Evolutionary conservation across 2,329 filamentous ascomycete genomes (phyloP).

Genomic region (Pyricularia sp.): DNA sequence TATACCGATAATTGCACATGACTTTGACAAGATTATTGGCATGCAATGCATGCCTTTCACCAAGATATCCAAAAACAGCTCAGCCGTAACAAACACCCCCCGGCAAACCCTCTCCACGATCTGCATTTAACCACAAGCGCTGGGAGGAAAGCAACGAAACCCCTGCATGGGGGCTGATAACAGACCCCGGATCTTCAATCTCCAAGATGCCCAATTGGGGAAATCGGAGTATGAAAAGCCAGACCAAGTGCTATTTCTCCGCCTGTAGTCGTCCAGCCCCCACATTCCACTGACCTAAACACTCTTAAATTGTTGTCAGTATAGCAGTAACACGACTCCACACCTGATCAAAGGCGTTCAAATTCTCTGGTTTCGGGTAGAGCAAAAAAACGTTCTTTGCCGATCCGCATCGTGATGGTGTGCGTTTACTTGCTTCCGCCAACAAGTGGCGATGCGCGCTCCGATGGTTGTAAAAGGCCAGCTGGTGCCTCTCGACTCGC

Average conservation of each 20-base stretch:
- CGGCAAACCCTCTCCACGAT: background rate
- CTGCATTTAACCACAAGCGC: background rate
- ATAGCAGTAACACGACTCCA: background rate
- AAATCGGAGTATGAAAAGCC: background rate
- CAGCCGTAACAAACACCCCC: background rate
- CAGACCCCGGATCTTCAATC: background rate
- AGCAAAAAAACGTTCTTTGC: background rate
- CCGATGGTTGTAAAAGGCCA: background rate
- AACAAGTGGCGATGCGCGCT: background rate
- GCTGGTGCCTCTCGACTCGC: background rate
- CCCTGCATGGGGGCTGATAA: background rate
- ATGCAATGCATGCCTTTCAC: background rate
- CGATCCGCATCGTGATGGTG: background rate
- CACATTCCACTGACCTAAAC: background rate
- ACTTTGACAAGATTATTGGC: background rate
- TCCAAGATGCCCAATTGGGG: background rate
- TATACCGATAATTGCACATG: background rate
- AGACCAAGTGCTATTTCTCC: background rate
- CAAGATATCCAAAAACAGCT: background rate
- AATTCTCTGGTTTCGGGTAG: background rate
- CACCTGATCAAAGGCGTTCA: background rate
- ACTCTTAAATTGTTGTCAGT: background rate
- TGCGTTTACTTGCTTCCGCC: background rate
- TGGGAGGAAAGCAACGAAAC: background rate
- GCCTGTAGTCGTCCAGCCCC: background rate